Evolutionary conservation across 805 yeast genomes (phyloP).

Genomic region (Saccharomycopsis javanensis): DNA sequence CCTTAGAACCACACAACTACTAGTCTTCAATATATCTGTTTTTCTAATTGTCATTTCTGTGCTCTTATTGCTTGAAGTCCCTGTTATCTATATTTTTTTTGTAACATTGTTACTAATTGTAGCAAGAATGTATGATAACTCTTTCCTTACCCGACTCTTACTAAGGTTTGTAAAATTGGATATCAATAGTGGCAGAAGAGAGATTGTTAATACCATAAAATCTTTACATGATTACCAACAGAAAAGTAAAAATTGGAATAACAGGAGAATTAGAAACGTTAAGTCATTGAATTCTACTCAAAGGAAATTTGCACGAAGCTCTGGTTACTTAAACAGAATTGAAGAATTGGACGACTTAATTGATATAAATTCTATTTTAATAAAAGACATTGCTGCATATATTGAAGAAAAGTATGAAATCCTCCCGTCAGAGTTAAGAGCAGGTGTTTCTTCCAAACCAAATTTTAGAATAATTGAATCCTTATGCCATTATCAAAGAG

Average conservation of each 20-base stretch:
- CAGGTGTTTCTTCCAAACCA: conserved; percentile 19
- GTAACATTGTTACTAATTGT: neutral
- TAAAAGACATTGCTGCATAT: conserved; percentile 35
- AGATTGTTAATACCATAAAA: conserved; percentile 32
- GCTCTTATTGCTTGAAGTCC: neutral
- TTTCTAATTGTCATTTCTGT: neutral
- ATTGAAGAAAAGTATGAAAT: conserved; percentile 31
- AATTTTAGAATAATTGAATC: conserved; percentile 52
- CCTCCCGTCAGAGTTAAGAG: conserved; percentile 35
- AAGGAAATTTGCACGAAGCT: conserved; percentile 41
- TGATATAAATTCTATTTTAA: conserved; percentile 36
- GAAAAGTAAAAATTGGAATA: conserved; percentile 36
- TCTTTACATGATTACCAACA: conserved; percentile 37
- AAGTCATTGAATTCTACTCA: conserved; percentile 45
- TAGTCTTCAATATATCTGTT: neutral
- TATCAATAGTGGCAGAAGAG: conserved; percentile 21
- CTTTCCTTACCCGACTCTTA: conserved; percentile 21
- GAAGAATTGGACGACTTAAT: conserved; percentile 39
- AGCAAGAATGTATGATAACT: conserved; percentile 5
- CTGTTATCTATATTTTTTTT: neutral
- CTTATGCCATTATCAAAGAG: conserved; percentile 68
- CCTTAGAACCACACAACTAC: neutral
- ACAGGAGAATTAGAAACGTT: conserved; percentile 33
- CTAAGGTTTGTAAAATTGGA: conserved; percentile 19
- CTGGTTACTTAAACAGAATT: conserved; percentile 48